A percentile compares a stretch with the other conserved stretches of the same genome.
Conservation (phyloP, 2,329 filamentous ascomycete genomes). For the Calonectria henricotiae region DNA sequence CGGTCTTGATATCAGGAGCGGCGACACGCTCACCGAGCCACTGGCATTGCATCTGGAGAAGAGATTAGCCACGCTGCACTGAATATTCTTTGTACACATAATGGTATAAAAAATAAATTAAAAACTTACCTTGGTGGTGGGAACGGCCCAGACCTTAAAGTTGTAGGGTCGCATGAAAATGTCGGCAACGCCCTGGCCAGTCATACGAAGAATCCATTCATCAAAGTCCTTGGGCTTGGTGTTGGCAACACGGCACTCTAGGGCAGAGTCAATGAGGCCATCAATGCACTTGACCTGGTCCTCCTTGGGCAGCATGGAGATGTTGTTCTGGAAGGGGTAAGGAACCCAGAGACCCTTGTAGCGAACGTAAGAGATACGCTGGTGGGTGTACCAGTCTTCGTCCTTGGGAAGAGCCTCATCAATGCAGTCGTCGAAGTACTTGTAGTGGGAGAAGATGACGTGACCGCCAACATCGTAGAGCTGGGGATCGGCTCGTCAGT, state of each 20-base stretch:
- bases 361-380: slow-evolving; percentile 98
- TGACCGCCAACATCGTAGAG: slow-evolving; percentile 98
- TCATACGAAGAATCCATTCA: slow-evolving; percentile 97
- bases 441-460: slow-evolving; percentile 99
- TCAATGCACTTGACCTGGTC: slow-evolving; percentile 96
- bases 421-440: slow-evolving; percentile 99
- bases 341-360: slow-evolving; percentile 98
- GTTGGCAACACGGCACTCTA: slow-evolving; percentile 88
- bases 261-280: slow-evolving; percentile 93
- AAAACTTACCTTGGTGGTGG: slow-evolving; percentile 86
- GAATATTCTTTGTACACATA: too few species aligned
- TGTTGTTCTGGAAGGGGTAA: slow-evolving; percentile 99
- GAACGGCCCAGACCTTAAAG: slow-evolving; percentile 99
- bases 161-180: slow-evolving; percentile 99
- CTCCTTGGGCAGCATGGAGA: slow-evolving; percentile 97
- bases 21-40: slow-evolving; percentile 99
- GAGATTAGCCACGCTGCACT: slow-evolving; percentile 28
- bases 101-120: too few species aligned
- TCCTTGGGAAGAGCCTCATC: slow-evolving; percentile 95
- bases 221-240: slow-evolving; percentile 98
- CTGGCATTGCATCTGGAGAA: slow-evolving; percentile 91
- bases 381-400: slow-evolving; percentile 97
- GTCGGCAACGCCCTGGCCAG: slow-evolving; percentile 90
- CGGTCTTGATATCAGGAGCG: slow-evolving; percentile 93
- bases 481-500: slow-evolving; percentile 64